phyloP scores from a whole-genome alignment of 371 early-diverging fungal species.

The Rhizopus arrhizus region DNA sequence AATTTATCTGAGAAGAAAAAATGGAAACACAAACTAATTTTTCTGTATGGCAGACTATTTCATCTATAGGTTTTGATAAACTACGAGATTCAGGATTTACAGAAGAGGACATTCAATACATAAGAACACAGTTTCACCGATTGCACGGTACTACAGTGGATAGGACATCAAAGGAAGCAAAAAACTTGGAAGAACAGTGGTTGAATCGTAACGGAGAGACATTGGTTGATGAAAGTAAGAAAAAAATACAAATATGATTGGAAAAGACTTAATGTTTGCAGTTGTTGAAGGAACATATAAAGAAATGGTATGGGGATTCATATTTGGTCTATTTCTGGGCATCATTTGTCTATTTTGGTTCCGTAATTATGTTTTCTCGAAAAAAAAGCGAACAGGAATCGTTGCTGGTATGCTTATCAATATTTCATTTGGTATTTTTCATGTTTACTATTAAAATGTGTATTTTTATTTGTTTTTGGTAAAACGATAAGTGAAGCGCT shows the following conservation, averaged over 20 bases:
- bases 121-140: conserved; percentile 69
- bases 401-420: conserved; percentile 70
- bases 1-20: no score
- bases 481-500: conserved; percentile 86
- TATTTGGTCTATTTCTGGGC: conserved; percentile 70
- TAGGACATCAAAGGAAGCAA: conserved; percentile 31
- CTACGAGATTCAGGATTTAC: conserved; percentile 72
- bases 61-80: conserved; percentile 68
- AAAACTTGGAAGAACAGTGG: conserved; percentile 71
- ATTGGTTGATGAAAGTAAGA: conserved; percentile 60
- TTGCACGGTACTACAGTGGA: conserved; percentile 37
- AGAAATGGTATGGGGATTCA: conserved; percentile 68
- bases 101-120: conserved; percentile 65
- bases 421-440: conserved; percentile 64
- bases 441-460: conserved; percentile 34
- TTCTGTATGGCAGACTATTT: conserved; percentile 25
- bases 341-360: conserved; percentile 70
- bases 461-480: conserved; percentile 77
- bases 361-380: conserved; percentile 65
- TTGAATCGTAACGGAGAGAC: conserved; percentile 65
- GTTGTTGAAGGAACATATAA: conserved; percentile 60
- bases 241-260: neutral
- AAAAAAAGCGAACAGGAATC: conserved; percentile 70
- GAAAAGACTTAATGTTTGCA: conserved; percentile 1
- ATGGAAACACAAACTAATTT: no score